phyloP scores from a whole-genome alignment of 1,139 yeast species.

The Suhomyces ambrosiae region DNA sequence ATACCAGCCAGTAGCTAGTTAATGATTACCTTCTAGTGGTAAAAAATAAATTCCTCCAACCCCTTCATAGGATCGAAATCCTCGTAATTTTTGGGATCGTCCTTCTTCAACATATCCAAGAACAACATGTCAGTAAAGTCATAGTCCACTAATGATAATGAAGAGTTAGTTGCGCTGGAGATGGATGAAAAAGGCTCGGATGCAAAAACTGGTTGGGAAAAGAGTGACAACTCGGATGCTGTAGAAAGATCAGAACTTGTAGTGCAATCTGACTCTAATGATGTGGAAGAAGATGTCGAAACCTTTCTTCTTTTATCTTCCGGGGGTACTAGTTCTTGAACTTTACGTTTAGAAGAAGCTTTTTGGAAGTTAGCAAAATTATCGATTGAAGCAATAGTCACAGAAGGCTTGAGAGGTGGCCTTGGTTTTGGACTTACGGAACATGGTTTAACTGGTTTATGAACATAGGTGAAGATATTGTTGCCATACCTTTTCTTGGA shows the following conservation, averaged over 20 bases:
- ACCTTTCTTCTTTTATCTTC: constrained; percentile 10
- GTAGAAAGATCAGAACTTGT: constrained; percentile 2
- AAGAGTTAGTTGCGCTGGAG: constrained; percentile 4
- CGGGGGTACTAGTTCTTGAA: neutral
- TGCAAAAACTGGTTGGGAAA: constrained; percentile 1
- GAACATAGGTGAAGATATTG: constrained; percentile 14
- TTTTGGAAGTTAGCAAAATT: constrained; percentile 14
- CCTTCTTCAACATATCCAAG: neutral
- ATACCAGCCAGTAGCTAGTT: no score
- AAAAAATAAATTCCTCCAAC: constrained; percentile 3
- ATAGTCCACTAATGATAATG: constrained; percentile 5
- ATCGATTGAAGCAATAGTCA: constrained; percentile 30
- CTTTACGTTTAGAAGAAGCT: constrained; percentile 4
- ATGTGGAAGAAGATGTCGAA: constrained; percentile 10
- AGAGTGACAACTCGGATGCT: constrained; percentile 2
- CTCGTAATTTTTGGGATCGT: neutral
- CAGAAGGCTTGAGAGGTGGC: constrained; percentile 26
- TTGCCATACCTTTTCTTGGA: constrained; percentile 5
- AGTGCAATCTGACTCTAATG: neutral
- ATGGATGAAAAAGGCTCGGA: constrained; percentile 1
- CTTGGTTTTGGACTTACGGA: constrained; percentile 4
- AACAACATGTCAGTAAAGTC: neutral
- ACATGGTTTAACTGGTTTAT: neutral
- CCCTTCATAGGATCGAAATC: neutral
- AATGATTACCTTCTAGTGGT: neutral